These are phyloP conservation scores for Hsuehochloa calcarea DNA, from an alignment of 176 grass and related monocot species.

Conservation along the genomic window DNA sequence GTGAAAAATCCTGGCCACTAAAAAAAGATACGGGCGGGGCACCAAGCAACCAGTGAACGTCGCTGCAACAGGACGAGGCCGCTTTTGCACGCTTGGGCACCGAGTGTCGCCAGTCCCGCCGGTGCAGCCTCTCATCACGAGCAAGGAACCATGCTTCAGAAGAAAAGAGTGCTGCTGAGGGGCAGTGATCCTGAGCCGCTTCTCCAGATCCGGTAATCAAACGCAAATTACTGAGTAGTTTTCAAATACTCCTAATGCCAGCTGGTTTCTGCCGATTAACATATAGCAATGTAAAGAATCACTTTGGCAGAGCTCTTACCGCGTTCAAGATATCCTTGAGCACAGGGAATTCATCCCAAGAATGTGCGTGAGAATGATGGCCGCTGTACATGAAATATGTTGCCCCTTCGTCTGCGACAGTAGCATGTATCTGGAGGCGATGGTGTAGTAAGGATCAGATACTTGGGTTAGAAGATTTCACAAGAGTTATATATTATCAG, in stretches of 20 bases:
- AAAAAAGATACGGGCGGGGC: not conserved
- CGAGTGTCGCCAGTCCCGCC: conserved; percentile 77
- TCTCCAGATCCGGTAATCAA: conserved; percentile 16
- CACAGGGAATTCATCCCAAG: conserved; percentile 84
- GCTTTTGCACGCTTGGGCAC: conserved; percentile 73
- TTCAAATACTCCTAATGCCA: not conserved
- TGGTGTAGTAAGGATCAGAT: not conserved
- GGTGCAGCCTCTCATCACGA: conserved; percentile 54
- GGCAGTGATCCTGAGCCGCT: conserved; percentile 32
- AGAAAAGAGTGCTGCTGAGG: conserved; percentile 49
- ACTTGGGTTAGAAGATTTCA: not conserved
- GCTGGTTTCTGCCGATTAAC: not conserved
- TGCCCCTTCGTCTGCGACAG: conserved; percentile 63
- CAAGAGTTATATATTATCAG: not conserved
- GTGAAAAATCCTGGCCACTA: too few species aligned
- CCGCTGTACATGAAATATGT: conserved; percentile 75
- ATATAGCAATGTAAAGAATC: not conserved
- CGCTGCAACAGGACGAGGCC: conserved; percentile 5
- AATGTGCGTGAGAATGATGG: conserved; percentile 55
- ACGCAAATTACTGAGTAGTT: not conserved
- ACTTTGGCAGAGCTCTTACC: conserved; percentile 27
- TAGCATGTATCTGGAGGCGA: conserved; percentile 77
- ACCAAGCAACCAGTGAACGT: not conserved
- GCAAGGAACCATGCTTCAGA: conserved; percentile 76
- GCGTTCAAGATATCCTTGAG: conserved; percentile 76